Base-by-base conservation (phyloP, 257 asterid species). In the Primulina tabacum region DNA sequence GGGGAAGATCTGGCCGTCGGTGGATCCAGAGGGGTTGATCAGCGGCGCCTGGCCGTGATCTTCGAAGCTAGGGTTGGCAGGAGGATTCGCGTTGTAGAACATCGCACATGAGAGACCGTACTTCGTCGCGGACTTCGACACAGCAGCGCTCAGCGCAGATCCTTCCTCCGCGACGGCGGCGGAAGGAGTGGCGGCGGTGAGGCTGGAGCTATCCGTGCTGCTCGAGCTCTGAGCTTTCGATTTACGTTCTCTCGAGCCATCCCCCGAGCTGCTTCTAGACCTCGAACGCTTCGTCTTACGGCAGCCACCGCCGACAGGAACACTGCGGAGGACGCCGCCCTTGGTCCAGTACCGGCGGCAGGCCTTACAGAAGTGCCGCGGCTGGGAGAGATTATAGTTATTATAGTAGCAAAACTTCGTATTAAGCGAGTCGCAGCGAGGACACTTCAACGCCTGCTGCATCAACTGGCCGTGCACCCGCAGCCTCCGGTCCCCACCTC, bases 321-420 rank as follows among this genome's bases (percentile, higher is more conserved):
- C 96, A 89, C 76, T 92, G 43, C 97, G 95, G 58, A 91, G 95
- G 47, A 92, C 92, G 63, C 98, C 98, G 75, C 98, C 96, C 79
- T 89, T 89, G 20, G 98, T 92, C 98, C 98, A 92, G 80, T 92
- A 92, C 24, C 97, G 79, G 38, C 96, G 87, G 82, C 98, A 89
- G 83, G 79, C 80, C 79, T 92, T 92, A 80, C 98, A 92, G 76
- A 86, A 92, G 86, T 92, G 89, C 2, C 98, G 89, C 18, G 98
- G 98, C 86, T 92, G 98, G 1, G 98, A 92, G 21, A 86, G 88
- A 71, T 92, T 92, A 75, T 92, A 92, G 76, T 92, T 92, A 65
- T 92, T 92, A 73, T 83, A 92, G 83, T 92, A 92, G 50, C 98
- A 92, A 21, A 92, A 92, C 29, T 92, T 92, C 1, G 98, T 92